phyloP scores from a whole-genome alignment of 2,329 filamentous ascomycete species.

The Penicillium nordicum region DNA sequence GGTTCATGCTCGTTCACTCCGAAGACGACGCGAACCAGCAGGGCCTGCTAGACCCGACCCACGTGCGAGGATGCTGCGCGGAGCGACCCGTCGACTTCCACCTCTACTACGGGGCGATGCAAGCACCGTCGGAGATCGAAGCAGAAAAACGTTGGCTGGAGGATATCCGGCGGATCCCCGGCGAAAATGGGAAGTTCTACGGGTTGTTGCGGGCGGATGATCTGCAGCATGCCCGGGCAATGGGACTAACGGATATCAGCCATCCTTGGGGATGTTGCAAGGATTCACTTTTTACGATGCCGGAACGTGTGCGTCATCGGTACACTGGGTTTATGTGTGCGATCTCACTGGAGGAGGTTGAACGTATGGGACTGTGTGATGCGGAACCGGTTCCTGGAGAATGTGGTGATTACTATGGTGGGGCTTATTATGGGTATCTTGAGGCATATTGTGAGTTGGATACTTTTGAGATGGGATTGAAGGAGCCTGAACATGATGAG shows the following conservation, averaged over 20 bases:
- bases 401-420: constrained; percentile 1
- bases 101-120: neutral
- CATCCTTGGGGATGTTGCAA: constrained; percentile 5
- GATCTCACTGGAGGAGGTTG: neutral
- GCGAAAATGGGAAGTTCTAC: neutral
- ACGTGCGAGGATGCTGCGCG: neutral
- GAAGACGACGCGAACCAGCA: neutral
- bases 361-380: neutral
- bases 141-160: neutral
- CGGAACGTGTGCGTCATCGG: neutral
- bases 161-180: neutral
- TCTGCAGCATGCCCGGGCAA: neutral
- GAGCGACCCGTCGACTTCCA: neutral
- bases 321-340: constrained; percentile 2
- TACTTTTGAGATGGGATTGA: constrained; percentile 1
- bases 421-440: neutral
- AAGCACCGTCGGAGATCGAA: neutral
- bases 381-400: neutral
- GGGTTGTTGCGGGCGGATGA: constrained; percentile 1
- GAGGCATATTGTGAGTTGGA: neutral
- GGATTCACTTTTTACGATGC: neutral
- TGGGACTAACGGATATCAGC: neutral
- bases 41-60: neutral
- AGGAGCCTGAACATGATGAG: neutral
- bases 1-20: neutral